A percentile compares a stretch with the other conserved stretches of the same genome.
phyloP scores from a whole-genome alignment of 2,329 filamentous ascomycete genomes.

The Fonsecaea erecta region DNA sequence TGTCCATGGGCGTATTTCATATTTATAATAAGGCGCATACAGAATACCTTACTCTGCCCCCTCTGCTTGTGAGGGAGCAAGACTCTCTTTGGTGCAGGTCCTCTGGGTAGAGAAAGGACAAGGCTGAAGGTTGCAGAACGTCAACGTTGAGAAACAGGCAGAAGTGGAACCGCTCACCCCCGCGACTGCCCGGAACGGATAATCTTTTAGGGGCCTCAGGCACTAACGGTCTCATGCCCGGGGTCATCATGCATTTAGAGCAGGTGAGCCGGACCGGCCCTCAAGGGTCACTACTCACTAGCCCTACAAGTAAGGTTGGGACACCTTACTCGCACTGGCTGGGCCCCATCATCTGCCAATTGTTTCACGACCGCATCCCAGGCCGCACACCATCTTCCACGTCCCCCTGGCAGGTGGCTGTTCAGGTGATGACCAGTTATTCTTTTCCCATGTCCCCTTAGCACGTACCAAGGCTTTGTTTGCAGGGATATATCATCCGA shows the following conservation, averaged over 20 bases:
- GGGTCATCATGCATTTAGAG: neutral
- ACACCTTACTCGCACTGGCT: neutral
- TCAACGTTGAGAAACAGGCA: constrained; percentile 5
- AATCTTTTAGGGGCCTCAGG: neutral
- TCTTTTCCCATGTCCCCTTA: constrained; percentile 23
- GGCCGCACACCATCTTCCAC: constrained; percentile 15
- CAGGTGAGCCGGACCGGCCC: constrained; percentile 11
- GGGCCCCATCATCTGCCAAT: constrained; percentile 9
- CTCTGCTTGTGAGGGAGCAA: neutral
- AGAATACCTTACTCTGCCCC: neutral
- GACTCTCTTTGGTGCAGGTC: neutral
- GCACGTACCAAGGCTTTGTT: constrained; percentile 18
- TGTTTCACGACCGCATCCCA: constrained; percentile 12
- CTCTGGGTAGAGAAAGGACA: neutral
- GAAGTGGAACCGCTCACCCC: neutral
- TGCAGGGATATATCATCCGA: constrained; percentile 23
- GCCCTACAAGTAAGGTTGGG: neutral
- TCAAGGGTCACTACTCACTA: neutral
- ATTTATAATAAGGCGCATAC: neutral
- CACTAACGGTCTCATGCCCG: neutral
- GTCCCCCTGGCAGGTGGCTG: constrained; percentile 24
- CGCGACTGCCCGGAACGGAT: neutral
- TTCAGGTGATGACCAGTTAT: constrained; percentile 25
- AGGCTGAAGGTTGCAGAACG: constrained; percentile 15
- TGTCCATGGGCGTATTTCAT: neutral